A percentile compares a stretch with the other conserved stretches of the same genome.
Evolutionary conservation across 2,329 filamentous ascomycete species (phyloP).

Genomic region (Ascochyta lentis): DNA sequence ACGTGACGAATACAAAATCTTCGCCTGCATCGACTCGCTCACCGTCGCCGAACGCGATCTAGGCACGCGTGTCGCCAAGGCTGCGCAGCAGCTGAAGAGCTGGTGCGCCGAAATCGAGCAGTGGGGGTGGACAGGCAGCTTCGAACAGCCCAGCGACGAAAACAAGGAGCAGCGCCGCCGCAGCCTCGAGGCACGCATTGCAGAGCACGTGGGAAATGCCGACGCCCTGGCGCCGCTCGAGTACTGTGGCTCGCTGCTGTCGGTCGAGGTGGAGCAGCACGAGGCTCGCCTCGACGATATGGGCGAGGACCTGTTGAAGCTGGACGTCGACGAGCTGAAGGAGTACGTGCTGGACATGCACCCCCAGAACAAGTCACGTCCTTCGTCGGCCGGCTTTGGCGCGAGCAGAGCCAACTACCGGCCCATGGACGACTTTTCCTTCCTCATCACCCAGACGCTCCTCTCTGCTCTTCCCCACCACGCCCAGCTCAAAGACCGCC

Average conservation of each 20-base stretch:
- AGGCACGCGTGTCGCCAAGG: conserved; percentile 71
- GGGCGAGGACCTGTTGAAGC: conserved; percentile 68
- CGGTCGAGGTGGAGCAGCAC: conserved; percentile 69
- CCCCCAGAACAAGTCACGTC: conserved; percentile 57
- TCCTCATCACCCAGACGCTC: conserved; percentile 88
- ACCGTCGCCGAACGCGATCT: conserved; percentile 73
- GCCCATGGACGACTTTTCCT: conserved; percentile 86
- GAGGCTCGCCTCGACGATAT: conserved; percentile 79
- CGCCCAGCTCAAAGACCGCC: conserved; percentile 73
- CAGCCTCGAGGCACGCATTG: conserved; percentile 42
- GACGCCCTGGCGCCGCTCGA: conserved; percentile 42
- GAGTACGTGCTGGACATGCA: conserved; percentile 83
- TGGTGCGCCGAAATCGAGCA: conserved; percentile 76
- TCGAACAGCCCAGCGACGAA: conserved; percentile 49
- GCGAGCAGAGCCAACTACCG: conserved; percentile 59
- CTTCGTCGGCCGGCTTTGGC: conserved; percentile 50
- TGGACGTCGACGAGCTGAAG: conserved; percentile 88
- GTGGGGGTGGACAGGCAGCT: conserved; percentile 65
- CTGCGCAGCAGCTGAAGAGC: conserved; percentile 72
- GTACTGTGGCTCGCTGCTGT: conserved; percentile 76
- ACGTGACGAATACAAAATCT: conserved; percentile 50
- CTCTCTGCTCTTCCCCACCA: conserved; percentile 86
- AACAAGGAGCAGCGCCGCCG: conserved; percentile 34
- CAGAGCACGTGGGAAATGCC: conserved; percentile 38
- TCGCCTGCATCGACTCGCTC: conserved; percentile 66